Base-by-base conservation (phyloP, 352 stramenopile species). In the Saprolegnia diclina region DNA sequence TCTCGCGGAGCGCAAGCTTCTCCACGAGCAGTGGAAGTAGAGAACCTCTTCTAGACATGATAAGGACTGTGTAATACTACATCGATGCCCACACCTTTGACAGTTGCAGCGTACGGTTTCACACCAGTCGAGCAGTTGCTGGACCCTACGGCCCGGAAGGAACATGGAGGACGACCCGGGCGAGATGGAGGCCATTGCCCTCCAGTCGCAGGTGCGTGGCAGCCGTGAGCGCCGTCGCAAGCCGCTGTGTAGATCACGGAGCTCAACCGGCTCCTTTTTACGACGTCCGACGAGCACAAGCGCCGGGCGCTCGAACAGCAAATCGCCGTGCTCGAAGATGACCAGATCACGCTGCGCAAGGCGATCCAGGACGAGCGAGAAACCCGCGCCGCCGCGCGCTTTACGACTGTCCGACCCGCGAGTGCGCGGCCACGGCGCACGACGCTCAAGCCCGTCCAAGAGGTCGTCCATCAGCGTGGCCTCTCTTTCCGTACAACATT, bases 1-100 rank as follows among this genome's bases (percentile, higher is more conserved):
- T 18, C 75, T 94, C 9, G 79, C 85, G 22, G 74, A 84, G 52
- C 82, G 83, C 66, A 95, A 95, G 73, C 82, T 78, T 19, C 77
- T 96, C 22, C 77, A 88, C 68, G 76, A 90, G 62, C 82, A 80
- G 7, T 96, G 89, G 89, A 90, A 92, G 76, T 96, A 88, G 52
- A 72, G 1, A 59, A 54, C 24, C 46, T 59, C 35, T 59, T 59
- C 11, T 14, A 42, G 35, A 59, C 13, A n/a, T 2, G 35, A n/a
- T 21, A 45, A 16, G 37, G 19, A 53, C n/a, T 64, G 61, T 13
- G 29, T 35, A 35, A 35, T 35, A 35, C 29, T 35, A 35, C 29
- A 35, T 35, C 29, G 29, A 35, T 35, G 29, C 29, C 29, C 29
- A 2, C 2, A 35, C n/a, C n/a, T n/a, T n/a, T 5, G 29, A 35